Percentiles rank a stretch among this genome's conserved stretches.
Evolutionary conservation across 2,329 filamentous ascomycete species (phyloP).

Genomic region (Monilinia fructicola): DNA sequence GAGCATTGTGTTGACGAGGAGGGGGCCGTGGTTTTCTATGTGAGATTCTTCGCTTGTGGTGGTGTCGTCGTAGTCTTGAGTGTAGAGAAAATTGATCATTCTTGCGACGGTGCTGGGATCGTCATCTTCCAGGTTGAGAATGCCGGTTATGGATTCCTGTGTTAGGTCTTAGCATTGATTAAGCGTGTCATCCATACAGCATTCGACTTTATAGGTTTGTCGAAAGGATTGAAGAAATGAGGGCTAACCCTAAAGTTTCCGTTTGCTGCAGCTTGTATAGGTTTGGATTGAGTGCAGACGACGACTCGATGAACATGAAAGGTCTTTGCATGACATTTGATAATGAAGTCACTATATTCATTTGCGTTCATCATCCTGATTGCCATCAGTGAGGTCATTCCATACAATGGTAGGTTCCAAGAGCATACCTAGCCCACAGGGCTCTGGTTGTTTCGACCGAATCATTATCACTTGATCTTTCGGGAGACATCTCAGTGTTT

Average conservation of each 20-base stretch:
- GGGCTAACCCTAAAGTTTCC: conserved; percentile 25
- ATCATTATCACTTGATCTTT: neutral
- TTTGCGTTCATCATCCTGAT: conserved; percentile 17
- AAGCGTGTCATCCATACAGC: neutral
- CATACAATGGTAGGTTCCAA: neutral
- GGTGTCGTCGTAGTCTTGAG: conserved; percentile 14
- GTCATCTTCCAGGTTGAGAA: conserved; percentile 20
- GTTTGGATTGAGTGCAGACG: conserved; percentile 31
- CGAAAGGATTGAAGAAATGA: neutral
- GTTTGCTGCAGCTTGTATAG: conserved; percentile 26
- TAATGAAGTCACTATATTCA: conserved; percentile 29
- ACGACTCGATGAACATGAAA: conserved; percentile 31
- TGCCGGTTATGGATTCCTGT: conserved; percentile 17
- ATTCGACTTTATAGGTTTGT: neutral
- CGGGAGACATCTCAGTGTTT: neutral
- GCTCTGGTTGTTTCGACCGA: conserved; percentile 1
- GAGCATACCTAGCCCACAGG: neutral
- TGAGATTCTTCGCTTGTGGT: neutral
- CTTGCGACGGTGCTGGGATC: conserved; percentile 20
- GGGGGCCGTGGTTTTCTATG: neutral
- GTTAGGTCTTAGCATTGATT: neutral
- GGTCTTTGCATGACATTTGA: conserved; percentile 25
- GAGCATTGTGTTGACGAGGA: conserved; percentile 18
- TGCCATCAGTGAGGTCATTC: neutral
- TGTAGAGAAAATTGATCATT: conserved; percentile 55